These are phyloP conservation scores for Cladophialophora carrionii DNA, from an alignment of 2,329 filamentous ascomycete genomes.

Conservation along the genomic window DNA sequence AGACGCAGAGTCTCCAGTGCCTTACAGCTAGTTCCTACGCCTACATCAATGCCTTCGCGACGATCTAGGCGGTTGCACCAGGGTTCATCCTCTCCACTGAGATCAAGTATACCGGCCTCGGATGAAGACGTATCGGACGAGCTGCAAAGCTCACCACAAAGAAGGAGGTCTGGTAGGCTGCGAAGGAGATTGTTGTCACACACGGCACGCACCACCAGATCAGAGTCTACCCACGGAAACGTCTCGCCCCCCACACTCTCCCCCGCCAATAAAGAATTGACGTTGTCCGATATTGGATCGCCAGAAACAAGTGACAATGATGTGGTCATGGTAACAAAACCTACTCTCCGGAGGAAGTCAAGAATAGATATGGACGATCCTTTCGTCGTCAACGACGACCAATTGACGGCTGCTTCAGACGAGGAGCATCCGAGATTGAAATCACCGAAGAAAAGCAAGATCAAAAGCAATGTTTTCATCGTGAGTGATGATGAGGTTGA, in stretches of 20 bases:
- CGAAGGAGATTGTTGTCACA: not conserved
- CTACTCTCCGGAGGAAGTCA: slow-evolving; percentile 23
- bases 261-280: slow-evolving; percentile 3
- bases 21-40: not conserved
- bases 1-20: slow-evolving; percentile 21
- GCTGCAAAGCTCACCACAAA: slow-evolving; percentile 6
- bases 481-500: slow-evolving; percentile 38
- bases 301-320: slow-evolving; percentile 42
- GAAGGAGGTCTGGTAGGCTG: slow-evolving; percentile 24
- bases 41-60: slow-evolving; percentile 5
- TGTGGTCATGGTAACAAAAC: slow-evolving; percentile 30
- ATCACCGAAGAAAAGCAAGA: slow-evolving; percentile 39
- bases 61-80: slow-evolving; percentile 23
- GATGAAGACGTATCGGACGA: not conserved
- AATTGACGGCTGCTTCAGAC: slow-evolving; percentile 22
- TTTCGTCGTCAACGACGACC: slow-evolving; percentile 39
- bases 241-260: not conserved
- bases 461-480: slow-evolving; percentile 39
- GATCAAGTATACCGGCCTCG: not conserved
- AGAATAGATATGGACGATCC: slow-evolving; percentile 37
- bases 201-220: not conserved
- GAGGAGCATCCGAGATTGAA: slow-evolving; percentile 35
- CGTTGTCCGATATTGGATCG: slow-evolving; percentile 35
- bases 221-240: not conserved
- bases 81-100: slow-evolving; percentile 10